Base-by-base conservation (phyloP, 129 eudicot species). In the Pseudognaphalium luteoalbum region DNA sequence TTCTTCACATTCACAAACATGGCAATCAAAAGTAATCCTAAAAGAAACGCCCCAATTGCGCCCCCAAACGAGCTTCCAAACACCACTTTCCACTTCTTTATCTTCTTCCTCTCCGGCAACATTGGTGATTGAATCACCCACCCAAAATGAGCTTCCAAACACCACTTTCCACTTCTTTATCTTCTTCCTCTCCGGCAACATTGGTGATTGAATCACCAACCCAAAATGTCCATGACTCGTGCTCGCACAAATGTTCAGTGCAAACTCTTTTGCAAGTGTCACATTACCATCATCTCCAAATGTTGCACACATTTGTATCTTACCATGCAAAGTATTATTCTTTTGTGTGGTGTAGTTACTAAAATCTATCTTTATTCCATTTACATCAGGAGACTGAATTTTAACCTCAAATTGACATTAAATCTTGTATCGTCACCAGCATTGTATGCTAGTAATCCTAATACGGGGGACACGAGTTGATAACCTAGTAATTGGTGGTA, bases 1-100 rank as follows among this genome's bases (percentile, higher is more conserved):
- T 91, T 91, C 91, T 91, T 91, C 77, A 82, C 99, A 58, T 88
- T 94, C 62, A 76, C 97, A 77, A 91, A 85, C 90, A 94, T 76
- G 1, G 99, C 99, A 25, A 91, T 73, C 57, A 89, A 32, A 50
- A 94, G 82, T 86, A 94, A 76, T 35, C 88, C 86, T 60, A 94
- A 58, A 4, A 94, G 91, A 51, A 81, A 79, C 1, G 86, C 87
- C 21, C 99, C 99, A 21, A 94, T 56, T 2, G 87, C 96, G 19
- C 88, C 96, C 69, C 97, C 99, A 29, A 89, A 80, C 11, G 89
- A 21, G 81, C 90, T 82, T 57, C 96, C 99, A 22, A 89, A 66
- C 69, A 81, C 93, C 37, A 91, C 80, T 81, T 86, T 94, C 99
- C 99, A 91, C 82, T 82, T 63, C 66, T 88, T 84, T 29, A 51